Conservation (phyloP, 1,284 basidiomycete genomes). For the Paramarasmius palmivorus region DNA sequence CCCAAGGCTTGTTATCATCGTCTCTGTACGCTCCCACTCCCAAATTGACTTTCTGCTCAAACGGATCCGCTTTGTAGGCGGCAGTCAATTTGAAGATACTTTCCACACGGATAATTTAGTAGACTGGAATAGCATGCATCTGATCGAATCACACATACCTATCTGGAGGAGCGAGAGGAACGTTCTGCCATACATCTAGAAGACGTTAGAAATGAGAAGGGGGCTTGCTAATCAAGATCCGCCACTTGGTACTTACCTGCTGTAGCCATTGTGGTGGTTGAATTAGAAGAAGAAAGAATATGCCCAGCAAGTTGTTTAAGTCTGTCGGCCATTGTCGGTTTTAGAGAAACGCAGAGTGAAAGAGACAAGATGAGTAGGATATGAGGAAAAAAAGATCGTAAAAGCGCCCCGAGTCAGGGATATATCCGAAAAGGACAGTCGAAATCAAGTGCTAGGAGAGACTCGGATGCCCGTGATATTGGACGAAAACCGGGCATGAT, state of each 20-base stretch:
- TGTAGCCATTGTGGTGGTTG: slow-evolving; percentile 34
- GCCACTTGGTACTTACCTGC: slow-evolving; percentile 45
- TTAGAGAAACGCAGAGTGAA: slow-evolving; percentile 2
- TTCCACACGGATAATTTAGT: slow-evolving; percentile 9
- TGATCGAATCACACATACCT: slow-evolving; percentile 37
- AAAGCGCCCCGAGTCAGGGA: not conserved
- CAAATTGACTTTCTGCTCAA: slow-evolving; percentile 87
- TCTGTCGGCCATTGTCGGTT: slow-evolving; percentile 47
- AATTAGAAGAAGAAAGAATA: slow-evolving; percentile 25
- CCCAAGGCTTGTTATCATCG: slow-evolving; percentile 83
- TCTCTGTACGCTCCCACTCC: slow-evolving; percentile 91
- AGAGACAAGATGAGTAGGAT: not conserved
- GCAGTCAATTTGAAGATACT: slow-evolving; percentile 94
- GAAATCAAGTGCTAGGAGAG: too few relatives aligned
- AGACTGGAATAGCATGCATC: slow-evolving; percentile 4
- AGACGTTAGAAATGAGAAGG: slow-evolving; percentile 14
- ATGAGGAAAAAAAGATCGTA: not conserved
- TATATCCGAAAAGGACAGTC: too few relatives aligned
- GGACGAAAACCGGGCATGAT: too few relatives aligned
- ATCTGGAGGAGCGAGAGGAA: slow-evolving; percentile 82
- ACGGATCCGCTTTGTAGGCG: slow-evolving; percentile 83
- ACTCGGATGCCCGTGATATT: too few relatives aligned
- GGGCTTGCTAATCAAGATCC: slow-evolving; percentile 4
- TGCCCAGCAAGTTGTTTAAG: slow-evolving; percentile 51
- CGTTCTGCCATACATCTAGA: slow-evolving; percentile 70